Percentiles rank a stretch among this genome's conserved stretches.
phyloP scores from a whole-genome alignment of 495 filamentous ascomycete genomes.

The Hypoxylon lienhwacheense region DNA sequence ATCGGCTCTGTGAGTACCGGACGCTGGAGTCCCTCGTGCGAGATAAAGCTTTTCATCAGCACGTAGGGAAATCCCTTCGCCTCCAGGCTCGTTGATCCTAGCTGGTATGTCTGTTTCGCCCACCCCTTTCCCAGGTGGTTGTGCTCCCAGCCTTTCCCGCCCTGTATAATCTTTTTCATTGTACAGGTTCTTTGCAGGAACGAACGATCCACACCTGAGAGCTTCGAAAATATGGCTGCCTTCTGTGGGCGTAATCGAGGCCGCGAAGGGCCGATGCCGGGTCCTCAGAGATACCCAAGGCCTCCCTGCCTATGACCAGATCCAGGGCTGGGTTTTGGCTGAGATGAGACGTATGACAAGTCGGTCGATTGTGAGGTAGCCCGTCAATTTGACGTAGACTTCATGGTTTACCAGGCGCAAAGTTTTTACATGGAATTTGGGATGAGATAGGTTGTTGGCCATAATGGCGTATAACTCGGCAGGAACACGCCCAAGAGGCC shows the following conservation, averaged over 20 bases:
- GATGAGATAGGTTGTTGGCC: constrained; percentile 45
- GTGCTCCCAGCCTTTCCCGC: too few relatives aligned
- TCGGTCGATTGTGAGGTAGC: constrained; percentile 47
- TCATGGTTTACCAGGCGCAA: constrained; percentile 59
- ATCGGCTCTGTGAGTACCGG: too few relatives aligned
- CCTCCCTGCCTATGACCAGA: too few relatives aligned
- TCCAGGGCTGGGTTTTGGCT: constrained; percentile 56
- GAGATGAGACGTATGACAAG: constrained; percentile 58
- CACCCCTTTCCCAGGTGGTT: too few relatives aligned
- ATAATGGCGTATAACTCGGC: constrained; percentile 56
- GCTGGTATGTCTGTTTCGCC: too few relatives aligned
- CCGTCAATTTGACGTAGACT: constrained; percentile 29
- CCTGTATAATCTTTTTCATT: too few relatives aligned
- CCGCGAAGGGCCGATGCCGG: constrained; percentile 20
- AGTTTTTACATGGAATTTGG: constrained; percentile 48
- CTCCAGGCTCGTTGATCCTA: too few relatives aligned
- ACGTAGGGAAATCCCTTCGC: too few relatives aligned
- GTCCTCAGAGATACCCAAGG: constrained; percentile 55
- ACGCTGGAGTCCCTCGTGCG: too few relatives aligned
- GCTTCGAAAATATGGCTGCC: constrained; percentile 1
- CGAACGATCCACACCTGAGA: too few relatives aligned
- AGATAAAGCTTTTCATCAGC: too few relatives aligned
- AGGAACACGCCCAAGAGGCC: constrained; percentile 49
- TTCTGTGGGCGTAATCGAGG: constrained; percentile 9
- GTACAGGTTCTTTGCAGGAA: too few relatives aligned